Conservation (phyloP, 2,329 filamentous ascomycete species). For the Cladosporium cucumerinum region DNA sequence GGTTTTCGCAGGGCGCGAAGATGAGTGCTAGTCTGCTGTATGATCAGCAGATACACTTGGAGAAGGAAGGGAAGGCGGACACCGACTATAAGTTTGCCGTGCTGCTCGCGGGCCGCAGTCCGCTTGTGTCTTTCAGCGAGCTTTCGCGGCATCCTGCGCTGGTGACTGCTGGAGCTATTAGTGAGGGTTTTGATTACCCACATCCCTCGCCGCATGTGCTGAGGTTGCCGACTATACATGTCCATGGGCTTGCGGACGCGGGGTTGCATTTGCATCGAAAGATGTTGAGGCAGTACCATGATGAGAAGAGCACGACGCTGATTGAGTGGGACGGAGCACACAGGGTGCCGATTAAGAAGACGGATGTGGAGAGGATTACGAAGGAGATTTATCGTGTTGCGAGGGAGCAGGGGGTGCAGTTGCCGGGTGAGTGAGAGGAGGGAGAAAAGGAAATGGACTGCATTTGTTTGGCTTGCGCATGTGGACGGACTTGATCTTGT, state of each 20-base stretch:
- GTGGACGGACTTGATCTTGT: background rate
- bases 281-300: slow-evolving; percentile 59
- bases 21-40: slow-evolving; percentile 45
- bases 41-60: slow-evolving; percentile 57
- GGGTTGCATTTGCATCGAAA: slow-evolving; percentile 58
- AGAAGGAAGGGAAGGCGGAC: slow-evolving; percentile 36
- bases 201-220: slow-evolving; percentile 49
- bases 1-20: slow-evolving; percentile 52
- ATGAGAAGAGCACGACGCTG: slow-evolving; percentile 51
- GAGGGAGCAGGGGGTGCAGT: slow-evolving; percentile 45
- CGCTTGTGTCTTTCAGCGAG: slow-evolving; percentile 54
- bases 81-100: slow-evolving; percentile 59
- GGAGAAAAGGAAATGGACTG: background rate
- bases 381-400: slow-evolving; percentile 53
- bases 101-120: slow-evolving; percentile 59
- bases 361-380: slow-evolving; percentile 60
- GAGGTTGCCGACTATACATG: slow-evolving; percentile 61
- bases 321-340: slow-evolving; percentile 74
- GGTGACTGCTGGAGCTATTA: slow-evolving; percentile 42
- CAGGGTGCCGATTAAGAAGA: slow-evolving; percentile 64
- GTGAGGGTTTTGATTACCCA: slow-evolving; percentile 44
- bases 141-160: slow-evolving; percentile 37
- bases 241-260: slow-evolving; percentile 61
- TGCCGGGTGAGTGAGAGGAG: slow-evolving; percentile 17
- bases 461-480: background rate